Percentiles rank a stretch among this genome's conserved stretches.
phyloP scores from a whole-genome alignment of 371 early-diverging fungal genomes.

The Mucor circinelloides region DNA sequence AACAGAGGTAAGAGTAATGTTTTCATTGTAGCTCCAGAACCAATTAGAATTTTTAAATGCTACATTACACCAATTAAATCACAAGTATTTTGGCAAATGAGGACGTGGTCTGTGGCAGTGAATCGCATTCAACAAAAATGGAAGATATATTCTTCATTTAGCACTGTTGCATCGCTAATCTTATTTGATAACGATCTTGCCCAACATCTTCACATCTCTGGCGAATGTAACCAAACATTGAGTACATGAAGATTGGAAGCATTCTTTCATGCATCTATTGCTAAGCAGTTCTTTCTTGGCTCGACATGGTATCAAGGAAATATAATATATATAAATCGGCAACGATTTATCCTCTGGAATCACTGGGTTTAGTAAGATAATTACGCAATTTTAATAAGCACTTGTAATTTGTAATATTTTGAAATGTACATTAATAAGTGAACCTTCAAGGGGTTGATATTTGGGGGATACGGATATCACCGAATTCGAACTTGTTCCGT shows the following conservation, averaged over 20 bases:
- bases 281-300: too few species aligned
- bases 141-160: background rate
- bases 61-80: slow-evolving; percentile 2
- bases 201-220: background rate
- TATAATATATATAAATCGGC: background rate
- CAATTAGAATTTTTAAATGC: background rate
- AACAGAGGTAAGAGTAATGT: background rate
- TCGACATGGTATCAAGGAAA: too few species aligned
- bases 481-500: background rate
- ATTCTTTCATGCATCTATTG: too few species aligned
- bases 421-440: background rate
- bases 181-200: background rate
- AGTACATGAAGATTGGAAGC: too few species aligned
- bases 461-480: background rate
- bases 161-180: background rate
- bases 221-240: background rate
- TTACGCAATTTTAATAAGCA: background rate
- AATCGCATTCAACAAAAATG: background rate
- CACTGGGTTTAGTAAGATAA: background rate
- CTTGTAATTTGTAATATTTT: background rate
- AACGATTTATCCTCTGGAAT: background rate
- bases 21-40: background rate
- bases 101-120: background rate
- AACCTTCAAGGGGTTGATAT: background rate
- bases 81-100: background rate